Base-by-base conservation (phyloP, 2,329 filamentous ascomycete genomes). In the Hymenoscyphus infarciens region DNA sequence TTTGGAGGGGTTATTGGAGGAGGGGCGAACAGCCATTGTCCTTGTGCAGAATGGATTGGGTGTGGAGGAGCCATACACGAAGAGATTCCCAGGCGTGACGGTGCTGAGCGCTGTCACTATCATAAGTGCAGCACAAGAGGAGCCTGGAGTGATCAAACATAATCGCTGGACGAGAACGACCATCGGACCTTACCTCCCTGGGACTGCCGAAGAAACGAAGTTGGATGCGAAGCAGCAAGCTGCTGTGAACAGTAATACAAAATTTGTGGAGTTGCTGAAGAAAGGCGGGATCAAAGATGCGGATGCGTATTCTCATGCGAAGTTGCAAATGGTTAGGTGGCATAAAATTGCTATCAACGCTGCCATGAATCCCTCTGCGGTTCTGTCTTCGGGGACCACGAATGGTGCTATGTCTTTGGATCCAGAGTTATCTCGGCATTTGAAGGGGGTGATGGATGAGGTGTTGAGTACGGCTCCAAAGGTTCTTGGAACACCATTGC, bases 341-440 rank as follows among this genome's bases (percentile, higher is more conserved):
- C 88, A 91, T 75, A 91, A 91, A 75, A 83, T 91, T 65, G 87
- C 86, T 69, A 90, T 91, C 78, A 91, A 91, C 74, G 86, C 87
- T 0, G 84, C 86, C 59, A 89, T 91, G 82, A 91, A 91, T 75
- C 87, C 88, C 0, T 87, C 85, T 0, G 85, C 87, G 1, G 87
- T 91, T 7, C 80, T 91, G 0, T 84, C 83, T 0, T 85, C 86
- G 13, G 86, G 87, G 1, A 77, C 81, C 1, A 82, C 84, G 60
- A 91, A 91, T 71, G 82, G 85, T 55, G 82, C 83, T 65, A 90
- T 91, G 85, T 80, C 85, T 5, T 75, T 77, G 13, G 87, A 91
- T 68, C 74, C 82, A 0, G 87, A 90, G 71, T 76, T 91, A 45
- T 80, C 82, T 54, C 74, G 75, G 25, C 88, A 91, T 73, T 74